A percentile compares a stretch with the other conserved stretches of the same genome.
Conservation (phyloP, 2,329 filamentous ascomycete genomes). For the Trichoderma atrobrunneum region DNA sequence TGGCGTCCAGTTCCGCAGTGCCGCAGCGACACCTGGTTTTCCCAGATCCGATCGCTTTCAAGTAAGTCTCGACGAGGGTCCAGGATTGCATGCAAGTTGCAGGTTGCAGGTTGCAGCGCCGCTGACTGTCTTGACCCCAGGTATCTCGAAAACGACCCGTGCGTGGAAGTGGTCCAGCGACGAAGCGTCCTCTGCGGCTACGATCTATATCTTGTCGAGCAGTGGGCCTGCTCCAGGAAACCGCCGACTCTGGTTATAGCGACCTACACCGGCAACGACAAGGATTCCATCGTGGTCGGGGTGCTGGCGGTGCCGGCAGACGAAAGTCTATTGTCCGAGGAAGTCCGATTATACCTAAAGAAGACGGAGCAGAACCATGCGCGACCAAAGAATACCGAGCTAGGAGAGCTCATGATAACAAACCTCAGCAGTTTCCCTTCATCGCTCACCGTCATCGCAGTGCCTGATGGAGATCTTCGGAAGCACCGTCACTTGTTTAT, state of each 20-base stretch:
- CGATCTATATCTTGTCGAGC: constrained; percentile 91
- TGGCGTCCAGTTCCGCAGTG: constrained; percentile 25
- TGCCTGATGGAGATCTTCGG: constrained; percentile 81
- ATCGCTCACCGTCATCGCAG: constrained; percentile 83
- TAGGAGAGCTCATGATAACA: constrained; percentile 89
- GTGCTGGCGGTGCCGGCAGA: constrained; percentile 81
- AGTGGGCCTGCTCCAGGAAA: constrained; percentile 91
- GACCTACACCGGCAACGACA: constrained; percentile 85
- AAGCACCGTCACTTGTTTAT: constrained; percentile 82
- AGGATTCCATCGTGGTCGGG: constrained; percentile 73
- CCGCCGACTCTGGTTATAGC: constrained; percentile 90
- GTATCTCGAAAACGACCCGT: constrained; percentile 82
- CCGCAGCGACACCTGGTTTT: constrained; percentile 51
- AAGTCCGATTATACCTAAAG: constrained; percentile 79
- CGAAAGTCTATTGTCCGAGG: constrained; percentile 73
- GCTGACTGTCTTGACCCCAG: constrained; percentile 32
- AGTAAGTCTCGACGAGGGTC: constrained; percentile 35
- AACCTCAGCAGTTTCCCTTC: constrained; percentile 92
- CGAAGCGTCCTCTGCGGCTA: constrained; percentile 73
- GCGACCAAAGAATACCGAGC: constrained; percentile 72
- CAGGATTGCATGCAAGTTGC: not conserved
- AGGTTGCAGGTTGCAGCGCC: not conserved
- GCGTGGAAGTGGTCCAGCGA: constrained; percentile 71
- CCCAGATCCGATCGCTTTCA: constrained; percentile 57
- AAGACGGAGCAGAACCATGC: constrained; percentile 84